These are phyloP conservation scores for Pyrenophora seminiperda DNA, from an alignment of 2,329 filamentous ascomycete species.

Conservation along the genomic window DNA sequence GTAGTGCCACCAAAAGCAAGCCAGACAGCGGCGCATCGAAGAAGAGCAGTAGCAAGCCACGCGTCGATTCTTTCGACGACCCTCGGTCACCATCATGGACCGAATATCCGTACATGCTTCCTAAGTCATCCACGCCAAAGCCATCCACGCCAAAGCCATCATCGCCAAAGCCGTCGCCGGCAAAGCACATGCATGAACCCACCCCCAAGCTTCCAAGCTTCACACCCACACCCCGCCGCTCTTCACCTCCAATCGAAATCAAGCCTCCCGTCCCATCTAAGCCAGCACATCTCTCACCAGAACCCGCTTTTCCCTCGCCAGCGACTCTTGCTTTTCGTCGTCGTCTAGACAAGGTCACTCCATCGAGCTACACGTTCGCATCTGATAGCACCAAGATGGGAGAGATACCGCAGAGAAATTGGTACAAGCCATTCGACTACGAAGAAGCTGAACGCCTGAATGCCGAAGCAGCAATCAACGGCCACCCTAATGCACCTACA, in stretches of 20 bases:
- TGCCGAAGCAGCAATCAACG: slow-evolving; percentile 39
- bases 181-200: slow-evolving; percentile 20
- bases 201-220: slow-evolving; percentile 23
- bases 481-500: slow-evolving; percentile 13
- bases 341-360: slow-evolving; percentile 44
- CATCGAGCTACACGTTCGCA: slow-evolving; percentile 51
- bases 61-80: slow-evolving; percentile 31
- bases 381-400: slow-evolving; percentile 56
- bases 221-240: slow-evolving; percentile 17
- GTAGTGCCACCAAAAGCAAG: slow-evolving; percentile 16
- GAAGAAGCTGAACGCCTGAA: slow-evolving; percentile 51
- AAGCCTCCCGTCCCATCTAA: slow-evolving; percentile 9
- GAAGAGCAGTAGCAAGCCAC: slow-evolving; percentile 18
- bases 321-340: slow-evolving; percentile 25
- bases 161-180: not conserved
- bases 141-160: not conserved
- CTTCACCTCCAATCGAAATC: slow-evolving; percentile 5
- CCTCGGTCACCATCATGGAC: slow-evolving; percentile 33
- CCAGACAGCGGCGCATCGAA: slow-evolving; percentile 15
- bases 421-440: slow-evolving; percentile 52
- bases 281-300: slow-evolving; percentile 12
- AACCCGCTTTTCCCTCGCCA: slow-evolving; percentile 8
- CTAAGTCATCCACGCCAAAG: slow-evolving; percentile 11
- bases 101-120: slow-evolving; percentile 12
- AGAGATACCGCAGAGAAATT: slow-evolving; percentile 54